These are phyloP conservation scores for Phytophthora cryptogea DNA, from an alignment of 352 stramenopile genomes.

Conservation along the genomic window DNA sequence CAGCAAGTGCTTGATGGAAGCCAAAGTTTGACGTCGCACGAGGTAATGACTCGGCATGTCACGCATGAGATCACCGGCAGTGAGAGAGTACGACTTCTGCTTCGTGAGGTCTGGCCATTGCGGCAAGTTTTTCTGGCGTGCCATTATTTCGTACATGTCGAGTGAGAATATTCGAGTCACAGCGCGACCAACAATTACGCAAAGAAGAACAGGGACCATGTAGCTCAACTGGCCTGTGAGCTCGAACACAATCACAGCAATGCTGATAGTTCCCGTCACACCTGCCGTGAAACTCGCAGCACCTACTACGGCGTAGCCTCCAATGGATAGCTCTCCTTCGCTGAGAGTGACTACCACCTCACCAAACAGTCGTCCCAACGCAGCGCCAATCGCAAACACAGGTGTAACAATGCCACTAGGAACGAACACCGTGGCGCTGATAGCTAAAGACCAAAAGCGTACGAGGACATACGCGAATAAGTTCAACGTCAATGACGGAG, in stretches of 20 bases:
- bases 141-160: slow-evolving; percentile 87
- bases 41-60: slow-evolving; percentile 49
- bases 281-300: slow-evolving; percentile 83
- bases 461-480: slow-evolving; percentile 67
- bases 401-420: slow-evolving; percentile 92
- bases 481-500: slow-evolving; percentile 67
- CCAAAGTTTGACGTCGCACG: slow-evolving; percentile 54
- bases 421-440: slow-evolving; percentile 85
- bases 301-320: slow-evolving; percentile 80
- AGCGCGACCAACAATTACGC: slow-evolving; percentile 71
- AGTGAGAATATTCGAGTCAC: slow-evolving; percentile 76
- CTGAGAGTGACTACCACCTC: slow-evolving; percentile 74
- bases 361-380: slow-evolving; percentile 88
- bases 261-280: slow-evolving; percentile 76
- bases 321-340: slow-evolving; percentile 55
- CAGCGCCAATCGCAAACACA: slow-evolving; percentile 90
- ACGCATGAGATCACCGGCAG: slow-evolving; percentile 75
- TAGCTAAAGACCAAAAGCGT: slow-evolving; percentile 79
- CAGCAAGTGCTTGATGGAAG: slow-evolving; percentile 53
- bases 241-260: slow-evolving; percentile 87
- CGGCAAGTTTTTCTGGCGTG: slow-evolving; percentile 76
- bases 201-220: slow-evolving; percentile 87
- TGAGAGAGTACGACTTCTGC: slow-evolving; percentile 75
- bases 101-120: slow-evolving; percentile 82
- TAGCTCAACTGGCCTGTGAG: slow-evolving; percentile 91